These are phyloP conservation scores for Teunomyces funiuensis DNA, from an alignment of 805 yeast genomes.

Conservation along the genomic window DNA sequence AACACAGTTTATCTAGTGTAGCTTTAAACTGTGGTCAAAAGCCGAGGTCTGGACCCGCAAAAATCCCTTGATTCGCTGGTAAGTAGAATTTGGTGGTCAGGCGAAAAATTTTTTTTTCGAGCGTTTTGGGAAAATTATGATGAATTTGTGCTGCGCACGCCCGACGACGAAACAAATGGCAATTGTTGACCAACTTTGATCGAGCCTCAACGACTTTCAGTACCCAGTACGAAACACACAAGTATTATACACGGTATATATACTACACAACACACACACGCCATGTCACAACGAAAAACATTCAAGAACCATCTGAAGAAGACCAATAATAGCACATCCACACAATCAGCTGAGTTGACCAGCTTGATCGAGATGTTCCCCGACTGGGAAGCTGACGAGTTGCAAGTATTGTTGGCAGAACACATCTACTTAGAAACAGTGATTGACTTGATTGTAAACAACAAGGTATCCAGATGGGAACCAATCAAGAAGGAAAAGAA, in stretches of 20 bases:
- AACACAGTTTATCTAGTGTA: too few relatives aligned
- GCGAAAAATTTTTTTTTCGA: conserved; percentile 4
- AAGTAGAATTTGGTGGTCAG: conserved; percentile 1
- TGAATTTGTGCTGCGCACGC: conserved; percentile 3
- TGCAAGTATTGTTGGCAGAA: conserved; percentile 72
- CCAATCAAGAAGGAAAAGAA: conserved; percentile 75
- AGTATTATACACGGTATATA: conserved; percentile 2
- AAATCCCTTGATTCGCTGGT: neutral
- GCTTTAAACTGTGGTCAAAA: neutral
- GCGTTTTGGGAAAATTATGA: neutral
- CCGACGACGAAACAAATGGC: neutral
- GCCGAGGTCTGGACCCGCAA: neutral
- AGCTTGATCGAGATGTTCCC: conserved; percentile 86
- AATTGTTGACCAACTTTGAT: conserved; percentile 3
- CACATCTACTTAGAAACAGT: conserved; percentile 72
- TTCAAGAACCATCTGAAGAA: conserved; percentile 50
- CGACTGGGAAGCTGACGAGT: conserved; percentile 89
- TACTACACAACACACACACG: conserved; percentile 1
- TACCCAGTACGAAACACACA: conserved; percentile 4
- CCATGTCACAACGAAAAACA: conserved; percentile 32
- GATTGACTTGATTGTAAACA: conserved; percentile 84
- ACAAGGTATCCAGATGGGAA: conserved; percentile 91
- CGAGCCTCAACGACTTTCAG: neutral
- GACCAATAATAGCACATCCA: conserved; percentile 21
- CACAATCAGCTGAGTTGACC: conserved; percentile 34